Evolutionary conservation across 1,284 basidiomycete genomes (phyloP).

Genomic region (Ustilago lituana): DNA sequence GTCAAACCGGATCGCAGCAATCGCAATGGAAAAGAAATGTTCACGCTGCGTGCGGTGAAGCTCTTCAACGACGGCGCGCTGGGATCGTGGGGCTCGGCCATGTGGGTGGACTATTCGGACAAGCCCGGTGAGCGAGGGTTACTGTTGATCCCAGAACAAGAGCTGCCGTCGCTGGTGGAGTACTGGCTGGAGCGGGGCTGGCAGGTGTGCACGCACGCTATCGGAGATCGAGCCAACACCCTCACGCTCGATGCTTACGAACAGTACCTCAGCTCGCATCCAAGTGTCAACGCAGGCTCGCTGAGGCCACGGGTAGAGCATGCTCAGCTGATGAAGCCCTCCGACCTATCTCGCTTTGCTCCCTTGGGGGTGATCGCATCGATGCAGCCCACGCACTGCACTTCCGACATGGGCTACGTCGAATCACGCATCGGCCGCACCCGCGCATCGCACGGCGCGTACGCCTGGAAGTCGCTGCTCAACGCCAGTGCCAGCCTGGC

Average conservation of each 20-base stretch:
- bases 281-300: constrained; percentile 1
- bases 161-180: constrained; percentile 30
- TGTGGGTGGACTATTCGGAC: constrained; percentile 83
- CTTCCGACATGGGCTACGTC: constrained; percentile 86
- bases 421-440: constrained; percentile 48
- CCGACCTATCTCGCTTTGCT: constrained; percentile 78
- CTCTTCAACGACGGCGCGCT: constrained; percentile 85
- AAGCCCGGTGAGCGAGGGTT: constrained; percentile 61
- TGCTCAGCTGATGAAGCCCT: constrained; percentile 76
- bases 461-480: constrained; percentile 83
- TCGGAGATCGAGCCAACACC: constrained; percentile 87
- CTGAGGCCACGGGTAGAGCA: constrained; percentile 86
- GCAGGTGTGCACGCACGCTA: constrained; percentile 74
- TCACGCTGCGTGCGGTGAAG: constrained; percentile 73
- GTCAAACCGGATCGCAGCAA: background rate
- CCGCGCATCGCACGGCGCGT: constrained; percentile 78
- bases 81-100: constrained; percentile 88
- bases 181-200: constrained; percentile 53
- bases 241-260: constrained; percentile 72
- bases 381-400: constrained; percentile 88
- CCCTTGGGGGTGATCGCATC: constrained; percentile 85
- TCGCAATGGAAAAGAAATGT: constrained; percentile 1
- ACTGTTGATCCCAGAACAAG: constrained; percentile 36
- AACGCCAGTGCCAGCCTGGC: constrained; percentile 72
- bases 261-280: constrained; percentile 21